phyloP scores from a whole-genome alignment of 2,329 filamentous ascomycete species.

The Fonsecaea multimorphosa region DNA sequence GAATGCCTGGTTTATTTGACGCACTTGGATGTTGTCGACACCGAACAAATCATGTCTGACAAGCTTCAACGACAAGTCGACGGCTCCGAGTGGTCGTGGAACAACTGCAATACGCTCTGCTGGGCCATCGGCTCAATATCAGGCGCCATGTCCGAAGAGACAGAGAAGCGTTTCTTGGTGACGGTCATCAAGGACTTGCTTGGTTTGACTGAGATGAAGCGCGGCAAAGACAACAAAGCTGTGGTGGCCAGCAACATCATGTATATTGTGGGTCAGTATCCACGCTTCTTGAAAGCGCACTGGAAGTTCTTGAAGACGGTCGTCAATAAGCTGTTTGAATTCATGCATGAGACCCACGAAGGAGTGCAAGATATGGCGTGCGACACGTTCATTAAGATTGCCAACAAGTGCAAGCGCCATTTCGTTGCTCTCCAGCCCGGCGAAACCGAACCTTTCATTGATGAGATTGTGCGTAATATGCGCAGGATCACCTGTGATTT shows the following conservation, averaged over 20 bases:
- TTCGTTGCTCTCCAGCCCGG: conserved; percentile 96
- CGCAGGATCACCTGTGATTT: conserved; percentile 94
- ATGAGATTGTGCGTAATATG: conserved; percentile 96
- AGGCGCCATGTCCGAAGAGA: conserved; percentile 98
- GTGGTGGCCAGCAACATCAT: conserved; percentile 99
- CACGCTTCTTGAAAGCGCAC: conserved; percentile 96
- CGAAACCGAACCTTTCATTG: conserved; percentile 94
- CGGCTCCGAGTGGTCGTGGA: conserved; percentile 97
- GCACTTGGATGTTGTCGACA: conserved; percentile 95
- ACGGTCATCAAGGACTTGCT: conserved; percentile 98
- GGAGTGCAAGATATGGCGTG: conserved; percentile 99
- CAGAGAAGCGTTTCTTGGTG: conserved; percentile 96
- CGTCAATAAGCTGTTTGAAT: conserved; percentile 99
- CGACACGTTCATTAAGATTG: conserved; percentile 99
- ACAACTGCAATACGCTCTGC: conserved; percentile 98
- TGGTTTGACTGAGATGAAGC: conserved; percentile 97
- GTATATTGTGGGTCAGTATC: conserved; percentile 99
- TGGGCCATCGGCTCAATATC: conserved; percentile 99
- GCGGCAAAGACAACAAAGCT: conserved; percentile 98
- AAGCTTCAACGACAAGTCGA: conserved; percentile 96
- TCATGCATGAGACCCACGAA: conserved; percentile 99
- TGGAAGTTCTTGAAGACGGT: conserved; percentile 99
- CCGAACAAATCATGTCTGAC: conserved; percentile 98
- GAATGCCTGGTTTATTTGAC: conserved; percentile 97
- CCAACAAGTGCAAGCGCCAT: conserved; percentile 94